phyloP scores from a whole-genome alignment of 192 early-diverging fungal genomes.

The Helicostylum pulchrum region DNA sequence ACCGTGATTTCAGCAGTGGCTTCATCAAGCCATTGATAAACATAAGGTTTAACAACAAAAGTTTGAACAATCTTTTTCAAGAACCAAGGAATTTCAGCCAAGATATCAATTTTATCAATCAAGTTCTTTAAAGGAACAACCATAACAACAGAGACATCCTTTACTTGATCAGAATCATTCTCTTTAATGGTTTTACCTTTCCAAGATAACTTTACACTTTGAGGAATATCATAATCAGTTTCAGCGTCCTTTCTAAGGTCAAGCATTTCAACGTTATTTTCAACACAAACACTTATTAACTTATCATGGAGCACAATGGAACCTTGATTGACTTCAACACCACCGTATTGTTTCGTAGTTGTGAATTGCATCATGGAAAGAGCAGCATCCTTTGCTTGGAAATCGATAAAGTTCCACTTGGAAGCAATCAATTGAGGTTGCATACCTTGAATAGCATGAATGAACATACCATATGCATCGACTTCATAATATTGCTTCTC shows the following conservation, averaged over 20 bases:
- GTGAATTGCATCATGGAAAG: slow-evolving; percentile 74
- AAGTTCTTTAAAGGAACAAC: slow-evolving; percentile 59
- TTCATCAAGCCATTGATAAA: slow-evolving; percentile 91
- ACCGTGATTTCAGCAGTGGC: slow-evolving; percentile 66
- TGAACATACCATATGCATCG: slow-evolving; percentile 68
- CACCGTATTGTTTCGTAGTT: slow-evolving; percentile 68
- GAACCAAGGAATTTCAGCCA: slow-evolving; percentile 86
- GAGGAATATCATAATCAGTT: slow-evolving; percentile 81
- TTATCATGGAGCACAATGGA: slow-evolving; percentile 64
- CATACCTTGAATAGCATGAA: slow-evolving; percentile 82
- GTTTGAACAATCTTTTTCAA: slow-evolving; percentile 86
- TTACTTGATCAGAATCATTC: slow-evolving; percentile 52
- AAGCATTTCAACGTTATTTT: slow-evolving; percentile 68
- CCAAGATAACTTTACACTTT: slow-evolving; percentile 65
- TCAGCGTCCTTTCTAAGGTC: slow-evolving; percentile 65
- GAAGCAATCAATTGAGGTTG: slow-evolving; percentile 79
- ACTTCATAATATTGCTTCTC: slow-evolving; percentile 63
- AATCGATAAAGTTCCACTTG: slow-evolving; percentile 83
- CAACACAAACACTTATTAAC: slow-evolving; percentile 69
- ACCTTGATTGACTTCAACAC: slow-evolving; percentile 68
- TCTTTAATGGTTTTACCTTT: slow-evolving; percentile 74
- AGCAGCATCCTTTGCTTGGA: slow-evolving; percentile 64
- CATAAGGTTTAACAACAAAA: slow-evolving; percentile 87
- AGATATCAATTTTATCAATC: slow-evolving; percentile 82
- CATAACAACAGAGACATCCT: slow-evolving; percentile 63